Conservation (phyloP, 73 alveolate genomes). For the Tetrahymena borealis region DNA sequence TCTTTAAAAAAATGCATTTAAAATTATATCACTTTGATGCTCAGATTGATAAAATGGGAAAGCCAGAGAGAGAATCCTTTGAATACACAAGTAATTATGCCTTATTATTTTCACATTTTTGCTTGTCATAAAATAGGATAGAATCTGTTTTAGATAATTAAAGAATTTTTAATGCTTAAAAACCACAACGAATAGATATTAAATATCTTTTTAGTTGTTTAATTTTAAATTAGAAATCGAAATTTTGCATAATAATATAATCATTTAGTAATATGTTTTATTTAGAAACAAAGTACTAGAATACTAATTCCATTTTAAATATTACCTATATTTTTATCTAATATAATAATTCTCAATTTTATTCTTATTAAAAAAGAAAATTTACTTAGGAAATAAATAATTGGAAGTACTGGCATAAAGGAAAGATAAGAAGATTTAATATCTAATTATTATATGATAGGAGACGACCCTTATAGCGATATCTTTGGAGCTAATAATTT, state of each 20-base stretch:
- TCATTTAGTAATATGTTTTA: no score
- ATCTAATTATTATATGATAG: conserved; percentile 33
- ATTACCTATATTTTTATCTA: no score
- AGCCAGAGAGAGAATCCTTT: not conserved
- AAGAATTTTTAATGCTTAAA: no score
- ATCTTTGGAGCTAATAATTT: conserved; percentile 64
- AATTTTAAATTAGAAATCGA: no score
- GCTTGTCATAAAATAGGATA: no score
- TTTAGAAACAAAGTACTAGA: no score
- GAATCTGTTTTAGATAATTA: no score
- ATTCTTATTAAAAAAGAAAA: not conserved
- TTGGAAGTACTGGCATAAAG: not conserved
- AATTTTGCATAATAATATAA: no score
- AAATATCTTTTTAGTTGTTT: no score
- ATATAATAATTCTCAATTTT: not conserved
- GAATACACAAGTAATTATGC: not conserved
- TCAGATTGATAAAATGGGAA: not conserved
- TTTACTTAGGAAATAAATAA: not conserved
- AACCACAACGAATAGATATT: no score
- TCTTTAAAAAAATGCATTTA: not conserved
- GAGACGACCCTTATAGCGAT: conserved; percentile 74
- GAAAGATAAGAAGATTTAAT: not conserved
- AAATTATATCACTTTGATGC: not conserved
- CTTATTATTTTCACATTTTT: no score
- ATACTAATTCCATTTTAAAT: no score